Evolutionary conservation across 306 rosid species (phyloP).

Genomic region (Ziziphus jujuba): DNA sequence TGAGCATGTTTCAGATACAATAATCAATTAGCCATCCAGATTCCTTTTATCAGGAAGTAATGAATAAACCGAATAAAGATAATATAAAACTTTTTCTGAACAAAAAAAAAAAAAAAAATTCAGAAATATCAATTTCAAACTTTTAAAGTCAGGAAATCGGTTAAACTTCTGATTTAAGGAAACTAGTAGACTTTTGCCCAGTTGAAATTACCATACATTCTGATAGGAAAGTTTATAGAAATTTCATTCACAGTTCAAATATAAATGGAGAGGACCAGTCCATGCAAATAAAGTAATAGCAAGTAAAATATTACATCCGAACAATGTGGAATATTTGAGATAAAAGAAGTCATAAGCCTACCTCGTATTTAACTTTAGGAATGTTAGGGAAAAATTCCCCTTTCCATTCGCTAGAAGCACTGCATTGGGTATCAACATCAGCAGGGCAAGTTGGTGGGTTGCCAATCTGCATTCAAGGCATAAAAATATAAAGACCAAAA

Average conservation of each 20-base stretch:
- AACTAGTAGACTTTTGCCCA: background rate
- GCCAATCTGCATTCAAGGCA: conserved; percentile 49
- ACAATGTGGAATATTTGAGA: background rate
- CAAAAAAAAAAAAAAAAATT: no score
- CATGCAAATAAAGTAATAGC: background rate
- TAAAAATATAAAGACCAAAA: conserved; percentile 7
- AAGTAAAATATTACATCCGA: background rate
- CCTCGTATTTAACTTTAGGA: conserved; percentile 80
- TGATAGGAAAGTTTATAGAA: background rate
- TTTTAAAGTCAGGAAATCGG: no score
- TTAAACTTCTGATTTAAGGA: background rate
- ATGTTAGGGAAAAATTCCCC: conserved; percentile 86
- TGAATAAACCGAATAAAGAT: background rate
- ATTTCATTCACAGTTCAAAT: background rate
- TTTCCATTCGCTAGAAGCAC: conserved; percentile 66
- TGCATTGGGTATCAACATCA: conserved; percentile 36
- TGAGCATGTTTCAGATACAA: background rate
- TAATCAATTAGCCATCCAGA: background rate
- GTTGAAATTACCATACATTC: background rate
- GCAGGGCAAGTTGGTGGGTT: conserved; percentile 70
- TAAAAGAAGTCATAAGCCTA: conserved; percentile 8
- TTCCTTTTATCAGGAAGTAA: background rate
- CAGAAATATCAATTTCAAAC: no score
- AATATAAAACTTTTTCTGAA: background rate
- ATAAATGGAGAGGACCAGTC: background rate